Base-by-base conservation (phyloP, 1,284 basidiomycete species). In the Microbotryum silenes-acaulis region DNA sequence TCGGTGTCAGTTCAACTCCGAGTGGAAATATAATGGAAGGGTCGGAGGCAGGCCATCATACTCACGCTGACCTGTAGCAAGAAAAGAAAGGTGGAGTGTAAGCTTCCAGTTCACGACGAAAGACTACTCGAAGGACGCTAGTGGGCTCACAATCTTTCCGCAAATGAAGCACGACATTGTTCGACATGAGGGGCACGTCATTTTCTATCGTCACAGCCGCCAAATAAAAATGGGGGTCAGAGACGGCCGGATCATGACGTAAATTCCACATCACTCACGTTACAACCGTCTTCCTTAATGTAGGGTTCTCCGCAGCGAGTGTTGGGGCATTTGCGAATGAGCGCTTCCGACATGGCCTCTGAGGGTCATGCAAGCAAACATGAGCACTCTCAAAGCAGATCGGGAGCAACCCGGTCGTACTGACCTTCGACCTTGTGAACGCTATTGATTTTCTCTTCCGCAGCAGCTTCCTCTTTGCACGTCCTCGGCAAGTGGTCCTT, bases 401-500 rank as follows among this genome's bases (percentile, higher is more conserved):
- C 52, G 33, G 23, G 51, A 48, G 23, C 20, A 29, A 60, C 44
- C 54, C 49, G 51, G 33, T 54, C 50, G 45, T 33, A 33, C 18
- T 56, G 56, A 57, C 68, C 68, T 49, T 67, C 69, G 51, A 72
- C 66, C 21, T 52, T 60, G 55, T 72, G 72, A 5, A 70, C 51
- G 1, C 61, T 58, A 31, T 64, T 53, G 10, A 67, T 61, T 46
- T 66, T 70, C 37, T 42, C 14, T 14, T 42, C 37, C 16, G 37
- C 10, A 42, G 12, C 37, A n/a, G 56, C 53, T 48, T 71, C 70
- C 31, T 72, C 71, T 27, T 54, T 52, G 61, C 71, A 73, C 1
- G 71, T 67, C 48, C 62, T 63, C 4, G 72, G 72, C 23, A 72
- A 57, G 51, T 73, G 72, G 49, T 71, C 62, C 31, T 64, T 56